Evolutionary conservation across 805 yeast genomes (phyloP), one percentile per base, ranked within the genome.

Genomic region (Schwanniomyces yamadae): DNA sequence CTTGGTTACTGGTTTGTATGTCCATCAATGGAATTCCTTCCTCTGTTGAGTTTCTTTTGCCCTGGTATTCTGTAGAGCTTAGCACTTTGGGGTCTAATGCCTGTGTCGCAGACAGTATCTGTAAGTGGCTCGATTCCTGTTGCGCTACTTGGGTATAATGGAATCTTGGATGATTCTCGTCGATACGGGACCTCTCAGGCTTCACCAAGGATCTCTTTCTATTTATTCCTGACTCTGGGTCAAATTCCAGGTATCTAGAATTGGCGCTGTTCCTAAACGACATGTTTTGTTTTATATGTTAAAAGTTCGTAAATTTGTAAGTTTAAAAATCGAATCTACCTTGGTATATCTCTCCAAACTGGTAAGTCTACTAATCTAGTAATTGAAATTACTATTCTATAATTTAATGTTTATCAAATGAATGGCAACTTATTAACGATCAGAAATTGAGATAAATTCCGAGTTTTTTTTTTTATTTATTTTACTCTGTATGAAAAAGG

Each of bases 131-230:
- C 9, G 78, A 67, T 50, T 83, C 81, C 42, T 81, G 82, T 27
- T 80, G 75, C 2, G 87, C 80, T 24, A 80, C 80, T 48, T 82
- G 88, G 10, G 84, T 74, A 58, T 87, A 88, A 58, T 84, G 88
- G 60, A 71, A 84, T 39, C 82, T 78, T 3, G 91, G 93, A 55
- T 85, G 84, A 35, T 72, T 73, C n/a, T 76, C 78, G 48, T 78
- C 71, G 44, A 78, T 73, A 35, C 70, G 50, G 25, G 84, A 80
- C 47, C 98, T 77, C 53, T 91, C 98, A 3, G 95, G 95, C 42
- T 87, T 75, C 21, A 91, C 84, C 42, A 91, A 66, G 0, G 96
- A 84, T 47, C 78, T 71, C 55, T 82, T 85, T 38, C 82, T 53
- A 28, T 61, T 54, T 13, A 73, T 29, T 21, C 69, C 71, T 4